Base-by-base conservation (phyloP, 202 grass and related monocot species). In the Panicum virgatum region DNA sequence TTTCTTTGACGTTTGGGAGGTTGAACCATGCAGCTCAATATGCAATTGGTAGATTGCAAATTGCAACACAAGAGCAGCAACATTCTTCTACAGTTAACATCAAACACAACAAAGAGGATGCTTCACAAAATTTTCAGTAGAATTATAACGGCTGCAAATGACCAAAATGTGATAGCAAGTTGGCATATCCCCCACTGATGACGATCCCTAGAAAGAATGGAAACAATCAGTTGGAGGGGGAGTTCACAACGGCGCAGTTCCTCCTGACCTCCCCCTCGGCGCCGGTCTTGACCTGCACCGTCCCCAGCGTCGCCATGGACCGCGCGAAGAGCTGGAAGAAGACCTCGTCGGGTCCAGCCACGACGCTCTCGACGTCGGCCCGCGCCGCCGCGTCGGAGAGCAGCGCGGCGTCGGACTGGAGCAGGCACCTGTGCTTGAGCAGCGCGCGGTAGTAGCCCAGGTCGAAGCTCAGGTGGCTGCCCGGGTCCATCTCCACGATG, bases 181-280 rank as follows among this genome's bases (percentile, higher is more conserved):
- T 19, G 54, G 1, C 16, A 88, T n/a, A 29, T 7, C 15, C 40
- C 37, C 72, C 63, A 22, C 43, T 6, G 12, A 9, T 6, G 12
- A 9, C 42, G 44, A 38, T 15, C 12, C 2, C 13, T 0, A 36
- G 0, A 19, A 62, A 20, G 14, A 69, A 22, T 0, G 7, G 2
- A 5, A 0, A 23, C n/a, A 9, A 14, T 64, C 7, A 39, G 5
- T 34, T 75, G 10, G 22, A 86, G 3, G 60, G 6, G 57, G 60
- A 56, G 59, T 94, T 98, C 6, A 87, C 56, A 20, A 91, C 69
- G 1, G 86, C 73, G 65, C 95, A 93, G 6, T 86, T 69, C 89
- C 81, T 94, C 64, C 95, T 94, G 71, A 98, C 70, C 82, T 98
- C 88, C 2, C 92, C 95, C 12, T 83, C 10, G 26, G 79, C 72